Base-by-base conservation (phyloP, 2,329 filamentous ascomycete species). In the Endoconidiophora polonica region DNA sequence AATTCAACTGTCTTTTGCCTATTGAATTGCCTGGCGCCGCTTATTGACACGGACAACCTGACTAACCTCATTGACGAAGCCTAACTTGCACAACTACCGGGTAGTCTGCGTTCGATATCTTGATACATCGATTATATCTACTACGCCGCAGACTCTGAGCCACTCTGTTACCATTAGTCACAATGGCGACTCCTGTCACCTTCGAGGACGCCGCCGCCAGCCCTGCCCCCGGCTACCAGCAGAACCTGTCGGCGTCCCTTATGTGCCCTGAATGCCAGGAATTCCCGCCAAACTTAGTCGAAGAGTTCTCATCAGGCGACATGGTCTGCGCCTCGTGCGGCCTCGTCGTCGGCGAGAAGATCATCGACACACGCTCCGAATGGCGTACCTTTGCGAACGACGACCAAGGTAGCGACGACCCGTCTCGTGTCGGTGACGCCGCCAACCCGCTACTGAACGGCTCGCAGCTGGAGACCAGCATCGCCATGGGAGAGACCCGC, bases 381-480 rank as follows among this genome's bases (percentile, higher is more conserved):
- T 98, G 91, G 91, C 86, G 91, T 62, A 98, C 91, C 1, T 98
- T 98, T 68, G 87, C 88, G 62, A 96, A 96, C 63, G 91, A 98
- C 61, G 93, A 98, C 63, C 86, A 94, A 64, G 86, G 86, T 60
- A 88, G 85, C 60, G 93, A 96, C 59, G 91, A 98, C 58, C 91
- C 93, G 3, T 95, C 87, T 53, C 91, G 91, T 86, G 90, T 98
- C 56, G 91, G 91, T 69, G 91, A 96, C 58, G 85, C 83, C 4
- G 81, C 83, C 54, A 95, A 96, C 61, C 82, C 86, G 49, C 79
- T 98, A 41, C 74, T 94, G 52, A 87, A 94, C 60, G 88, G 87
- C 51, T 83, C 86, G 56, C 87, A 94, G 66, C 79, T 95, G 43
- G 79, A 88, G 61, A 95, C 88, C 4, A 80, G 75, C 56, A 94